Base-by-base conservation (phyloP, 495 filamentous ascomycete species). In the Articulospora tetracladia region DNA sequence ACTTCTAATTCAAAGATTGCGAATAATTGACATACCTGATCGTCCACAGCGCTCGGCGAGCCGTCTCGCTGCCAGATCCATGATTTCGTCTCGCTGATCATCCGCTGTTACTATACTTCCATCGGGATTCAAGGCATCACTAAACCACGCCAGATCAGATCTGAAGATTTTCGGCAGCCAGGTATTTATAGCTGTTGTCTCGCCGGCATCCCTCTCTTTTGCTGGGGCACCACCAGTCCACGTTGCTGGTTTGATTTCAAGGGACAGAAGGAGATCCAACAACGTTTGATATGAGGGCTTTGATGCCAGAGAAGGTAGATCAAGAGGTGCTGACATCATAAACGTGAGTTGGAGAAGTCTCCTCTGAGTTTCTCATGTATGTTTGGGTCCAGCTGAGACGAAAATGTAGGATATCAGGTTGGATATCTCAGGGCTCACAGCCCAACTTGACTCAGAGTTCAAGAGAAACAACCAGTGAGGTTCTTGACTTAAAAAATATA, bases 1-100 rank as follows among this genome's bases (percentile, higher is more conserved):
- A 24, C 10, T 23, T 61, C 34, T 46, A 23, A 12, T 36, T 2
- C 6, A 6, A 26, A 50, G 30, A 24, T 23, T 2, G 22, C n/a
- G 34, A n/a, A 10, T 10, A 39, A 10, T n/a, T n/a, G 50, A 41
- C 68, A 41, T 71, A 83, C 81, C 81, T 15, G 81, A 72, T 52
- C 94, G 79, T 1, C 94, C 94, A 61, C 91, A 94, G 12, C 93
- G 81, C 69, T 97, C 93, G 24, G 87, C 83, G 32, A 98, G 75
- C 32, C 94, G 79, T 55, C 80, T 81, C 60, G 88, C 88, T 3
- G 93, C 91, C 47, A 85, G 73, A 60, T 91, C 86, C 89, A 91
- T 94, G 15, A 98, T 75, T 11, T 76, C 72, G 67, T 97, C 93
- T 55, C 80, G 81, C 59, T 85, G 75, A 25, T 83, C 83, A 25